Evolutionary conservation across 305 asterid genomes (phyloP).

Genomic region (Fraxinus floribunda): DNA sequence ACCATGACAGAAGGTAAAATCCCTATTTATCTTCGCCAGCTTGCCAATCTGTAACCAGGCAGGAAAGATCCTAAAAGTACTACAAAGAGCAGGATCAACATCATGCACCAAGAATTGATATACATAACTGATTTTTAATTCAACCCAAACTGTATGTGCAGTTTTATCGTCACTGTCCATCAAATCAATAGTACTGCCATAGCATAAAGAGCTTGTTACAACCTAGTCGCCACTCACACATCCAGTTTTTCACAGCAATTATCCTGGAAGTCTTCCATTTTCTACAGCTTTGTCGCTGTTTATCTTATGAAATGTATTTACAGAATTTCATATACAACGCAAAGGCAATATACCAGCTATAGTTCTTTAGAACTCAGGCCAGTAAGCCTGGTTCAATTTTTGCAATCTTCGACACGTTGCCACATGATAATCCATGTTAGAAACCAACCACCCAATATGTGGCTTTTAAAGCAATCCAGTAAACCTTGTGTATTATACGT

Average conservation of each 20-base stretch:
- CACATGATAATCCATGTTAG: not conserved
- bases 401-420: not conserved
- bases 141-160: not conserved
- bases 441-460: not conserved
- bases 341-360: not conserved
- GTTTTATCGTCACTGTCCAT: not conserved
- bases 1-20: not conserved
- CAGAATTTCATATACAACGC: not conserved
- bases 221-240: not conserved
- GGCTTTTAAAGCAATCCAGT: not conserved
- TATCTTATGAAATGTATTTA: not conserved
- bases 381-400: not conserved
- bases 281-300: not conserved
- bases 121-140: not conserved
- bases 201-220: not conserved
- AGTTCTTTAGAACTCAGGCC: not conserved
- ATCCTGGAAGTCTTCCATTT: not conserved
- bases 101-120: not conserved
- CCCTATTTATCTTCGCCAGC: not conserved
- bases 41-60: not conserved
- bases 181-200: not conserved
- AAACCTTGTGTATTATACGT: not conserved
- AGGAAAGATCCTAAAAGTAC: not conserved
- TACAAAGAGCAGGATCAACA: not conserved
- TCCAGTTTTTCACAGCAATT: not conserved